Percentiles rank a stretch among this genome's conserved stretches.
These are phyloP conservation scores for Termitomyces sp. DNA, from an alignment of 768 basidiomycete species.

Conservation along the genomic window DNA sequence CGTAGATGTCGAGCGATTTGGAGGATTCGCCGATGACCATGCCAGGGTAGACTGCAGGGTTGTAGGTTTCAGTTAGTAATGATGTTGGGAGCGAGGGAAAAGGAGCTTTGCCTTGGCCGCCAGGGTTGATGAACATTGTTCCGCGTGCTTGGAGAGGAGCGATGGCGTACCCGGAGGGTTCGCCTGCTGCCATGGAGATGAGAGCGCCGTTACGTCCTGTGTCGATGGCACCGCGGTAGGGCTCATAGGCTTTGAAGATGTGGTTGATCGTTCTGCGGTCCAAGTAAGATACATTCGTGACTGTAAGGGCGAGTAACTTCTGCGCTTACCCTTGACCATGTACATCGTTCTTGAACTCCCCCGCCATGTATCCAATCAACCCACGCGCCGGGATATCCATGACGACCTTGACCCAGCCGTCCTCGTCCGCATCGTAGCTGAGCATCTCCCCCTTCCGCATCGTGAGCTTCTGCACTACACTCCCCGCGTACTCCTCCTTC, in stretches of 20 bases:
- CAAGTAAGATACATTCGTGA: not conserved
- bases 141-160: slow-evolving; percentile 44
- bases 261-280: slow-evolving; percentile 40
- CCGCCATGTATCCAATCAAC: slow-evolving; percentile 47
- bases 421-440: slow-evolving; percentile 40
- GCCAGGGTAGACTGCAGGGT: slow-evolving; percentile 37
- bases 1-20: slow-evolving; percentile 38
- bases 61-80: not conserved
- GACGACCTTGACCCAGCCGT: slow-evolving; percentile 40
- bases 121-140: slow-evolving; percentile 38
- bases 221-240: slow-evolving; percentile 37
- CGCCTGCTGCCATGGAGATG: slow-evolving; percentile 41
- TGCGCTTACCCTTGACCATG: slow-evolving; percentile 39
- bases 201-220: slow-evolving; percentile 43
- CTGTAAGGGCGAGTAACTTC: not conserved
- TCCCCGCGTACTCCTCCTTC: slow-evolving; percentile 40
- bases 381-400: slow-evolving; percentile 46
- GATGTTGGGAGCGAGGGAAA: not conserved
- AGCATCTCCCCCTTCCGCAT: slow-evolving; percentile 44
- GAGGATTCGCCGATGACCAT: slow-evolving; percentile 49
- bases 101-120: slow-evolving; percentile 29
- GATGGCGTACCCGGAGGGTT: slow-evolving; percentile 43
- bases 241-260: slow-evolving; percentile 45
- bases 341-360: slow-evolving; percentile 47
- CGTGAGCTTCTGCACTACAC: slow-evolving; percentile 46